A percentile compares a stretch with the other conserved stretches of the same genome.
phyloP scores from a whole-genome alignment of 805 yeast genomes.

The Candida coleopterorum region DNA sequence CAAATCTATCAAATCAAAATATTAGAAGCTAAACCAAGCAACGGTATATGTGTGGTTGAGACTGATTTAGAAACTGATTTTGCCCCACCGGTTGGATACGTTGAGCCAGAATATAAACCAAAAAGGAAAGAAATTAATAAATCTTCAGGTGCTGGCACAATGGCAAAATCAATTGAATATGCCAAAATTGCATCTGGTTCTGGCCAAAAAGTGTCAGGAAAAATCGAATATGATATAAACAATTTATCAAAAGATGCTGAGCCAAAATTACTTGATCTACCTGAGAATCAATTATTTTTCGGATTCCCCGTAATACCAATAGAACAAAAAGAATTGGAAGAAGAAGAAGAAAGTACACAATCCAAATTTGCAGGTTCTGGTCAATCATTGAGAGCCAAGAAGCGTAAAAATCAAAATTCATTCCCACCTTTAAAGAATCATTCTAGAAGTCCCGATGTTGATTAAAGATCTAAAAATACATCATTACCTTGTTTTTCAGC shows the following conservation, averaged over 20 bases:
- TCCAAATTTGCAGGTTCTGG: conserved; percentile 64
- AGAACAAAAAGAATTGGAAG: conserved; percentile 24
- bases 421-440: conserved; percentile 59
- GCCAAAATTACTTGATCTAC: conserved; percentile 68
- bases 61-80: conserved; percentile 96
- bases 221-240: conserved; percentile 35
- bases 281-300: conserved; percentile 84
- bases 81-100: conserved; percentile 98
- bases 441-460: conserved; percentile 60
- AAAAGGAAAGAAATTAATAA: conserved; percentile 26
- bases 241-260: conserved; percentile 52
- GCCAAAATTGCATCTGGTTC: conserved; percentile 48
- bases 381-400: conserved; percentile 65
- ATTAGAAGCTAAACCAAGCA: conserved; percentile 80
- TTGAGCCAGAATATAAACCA: conserved; percentile 72
- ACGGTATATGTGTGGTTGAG: conserved; percentile 90
- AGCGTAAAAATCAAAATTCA: conserved; percentile 56
- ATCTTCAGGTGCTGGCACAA: conserved; percentile 52
- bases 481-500: conserved; percentile 77
- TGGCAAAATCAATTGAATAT: conserved; percentile 73
- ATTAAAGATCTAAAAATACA: conserved; percentile 41
- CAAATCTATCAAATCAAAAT: conserved; percentile 75
- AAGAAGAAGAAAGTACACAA: conserved; percentile 25
- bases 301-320: conserved; percentile 76
- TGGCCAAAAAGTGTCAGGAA: conserved; percentile 73